Base-by-base conservation (phyloP, 2,329 filamentous ascomycete genomes). In the Claviceps purpurea region DNA sequence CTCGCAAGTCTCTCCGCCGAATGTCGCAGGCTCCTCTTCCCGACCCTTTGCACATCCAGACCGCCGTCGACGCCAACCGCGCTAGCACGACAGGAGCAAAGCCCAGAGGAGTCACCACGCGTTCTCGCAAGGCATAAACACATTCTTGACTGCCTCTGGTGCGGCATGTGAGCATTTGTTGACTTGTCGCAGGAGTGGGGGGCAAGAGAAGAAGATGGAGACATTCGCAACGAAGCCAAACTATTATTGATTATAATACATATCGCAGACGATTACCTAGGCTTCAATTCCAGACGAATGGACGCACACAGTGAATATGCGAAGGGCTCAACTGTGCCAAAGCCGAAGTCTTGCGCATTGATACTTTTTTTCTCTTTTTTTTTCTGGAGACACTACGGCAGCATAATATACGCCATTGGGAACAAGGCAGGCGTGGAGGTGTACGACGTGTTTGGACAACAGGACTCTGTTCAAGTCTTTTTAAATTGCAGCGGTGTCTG, bases 41-140 rank as follows among this genome's bases (percentile, higher is more conserved):
- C 61, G 89, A 94, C 68, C 89, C 90, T 73, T 86, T 87, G 67
- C 78, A 84, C 64, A 78, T 87, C 64, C 71, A 83, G 55, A 77
- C 78, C 51, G 72, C 74, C 42, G 64, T 73, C 68, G 68, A 73
- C 65, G 66, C 71, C 70, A 73, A 62, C 51, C 76, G 75, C 51
- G 71, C 76, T 70, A 76, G 71, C 55, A 64, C 74, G 56, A 78
- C 77, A 49, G 75, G 76, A 47, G 68, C 70, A 59, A 78, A 76
- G 70, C 67, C 77, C 58, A 84, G 77, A 63, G 81, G 79, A 57
- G 70, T 75, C 56, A 75, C 76, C 53, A 81, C 82, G 48, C 76
- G 84, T 60, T 86, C 82, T 59, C 80, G 84, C 64, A 87, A 87
- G 76, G 84, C 84, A 51, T 70, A 67, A 61, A 52, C 4, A 18